Base-by-base conservation (phyloP, 352 stramenopile species). In the Phytophthora brassicae region DNA sequence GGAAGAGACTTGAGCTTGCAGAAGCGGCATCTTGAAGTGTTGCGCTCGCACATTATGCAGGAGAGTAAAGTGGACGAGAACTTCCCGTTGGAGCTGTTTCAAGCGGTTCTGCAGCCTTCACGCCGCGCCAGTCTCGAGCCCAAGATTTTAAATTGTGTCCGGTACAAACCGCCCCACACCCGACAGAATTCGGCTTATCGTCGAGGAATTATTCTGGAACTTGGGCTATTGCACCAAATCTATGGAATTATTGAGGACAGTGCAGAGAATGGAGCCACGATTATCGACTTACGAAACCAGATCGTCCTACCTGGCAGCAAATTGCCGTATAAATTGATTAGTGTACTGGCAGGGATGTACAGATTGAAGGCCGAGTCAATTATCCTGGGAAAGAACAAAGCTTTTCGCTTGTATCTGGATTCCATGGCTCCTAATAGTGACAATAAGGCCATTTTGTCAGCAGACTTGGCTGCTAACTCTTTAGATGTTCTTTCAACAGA, bases 361-460 rank as follows among this genome's bases (percentile, higher is more conserved):
- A 83, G 71, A 16, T 44, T 94, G n/a, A 77, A 79, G 50, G 84
- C 82, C 6, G 81, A 92, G 56, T 77, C 77, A 24, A 82, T 92
- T 54, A 89, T 94, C 26, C 39, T 90, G 51, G 82, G 84, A 19
- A 94, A 94, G 59, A 92, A 91, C 61, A 89, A 90, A 44, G 84
- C 81, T 38, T 94, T 90, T 26, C 77, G 81, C 28, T 48, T 94
- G 16, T 94, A 86, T 29, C 53, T 85, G 11, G 57, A 79, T 39
- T 67, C 72, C 36, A 61, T 70, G 56, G 45, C 55, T 22, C 68
- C 64, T 22, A 52, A 22, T 22, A 38, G 7, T 41, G 61, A 4
- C 19, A 56, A 4, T 38, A 70, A 70, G 22, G 33, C 29, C 8
- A 11, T 38, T 23, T 17, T 35, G 45, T 31, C 36, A 56, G 3